Evolutionary conservation across 192 early-diverging fungal genomes (phyloP).

Genomic region (Coemansia pectinata): DNA sequence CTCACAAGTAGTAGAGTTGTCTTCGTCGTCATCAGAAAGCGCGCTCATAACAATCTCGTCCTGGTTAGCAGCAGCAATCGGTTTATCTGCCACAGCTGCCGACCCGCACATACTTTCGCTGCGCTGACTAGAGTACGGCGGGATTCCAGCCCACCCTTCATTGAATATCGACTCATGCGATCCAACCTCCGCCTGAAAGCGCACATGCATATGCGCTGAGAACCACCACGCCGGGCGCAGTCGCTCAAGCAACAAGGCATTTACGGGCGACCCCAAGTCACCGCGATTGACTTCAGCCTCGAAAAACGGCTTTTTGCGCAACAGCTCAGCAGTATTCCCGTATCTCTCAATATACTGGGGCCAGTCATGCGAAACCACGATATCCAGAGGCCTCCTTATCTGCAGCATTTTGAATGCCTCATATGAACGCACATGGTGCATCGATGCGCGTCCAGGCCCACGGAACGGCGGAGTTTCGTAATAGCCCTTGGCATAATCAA

Average conservation of each 20-base stretch:
- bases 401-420: slow-evolving; percentile 77
- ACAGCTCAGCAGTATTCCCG: slow-evolving; percentile 66
- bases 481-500: slow-evolving; percentile 64
- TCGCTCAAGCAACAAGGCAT: slow-evolving; percentile 68
- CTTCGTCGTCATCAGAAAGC: slow-evolving; percentile 31
- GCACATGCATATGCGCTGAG: slow-evolving; percentile 92
- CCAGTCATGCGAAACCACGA: slow-evolving; percentile 97
- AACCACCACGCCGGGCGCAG: slow-evolving; percentile 92
- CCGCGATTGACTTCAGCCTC: slow-evolving; percentile 61
- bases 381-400: slow-evolving; percentile 76
- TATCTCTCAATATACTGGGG: slow-evolving; percentile 80
- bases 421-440: slow-evolving; percentile 88
- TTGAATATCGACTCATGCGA: slow-evolving; percentile 31
- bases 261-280: slow-evolving; percentile 72
- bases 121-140: slow-evolving; percentile 8
- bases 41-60: slow-evolving; percentile 59
- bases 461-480: slow-evolving; percentile 80
- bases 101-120: background rate
- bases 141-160: slow-evolving; percentile 25
- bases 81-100: background rate
- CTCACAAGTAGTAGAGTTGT: background rate
- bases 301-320: slow-evolving; percentile 75
- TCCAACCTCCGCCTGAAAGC: slow-evolving; percentile 74
- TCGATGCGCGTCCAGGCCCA: slow-evolving; percentile 60
- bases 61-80: slow-evolving; percentile 22